Evolutionary conservation across 169 alveolate species (phyloP).

Genomic region (Theileria sp.): DNA sequence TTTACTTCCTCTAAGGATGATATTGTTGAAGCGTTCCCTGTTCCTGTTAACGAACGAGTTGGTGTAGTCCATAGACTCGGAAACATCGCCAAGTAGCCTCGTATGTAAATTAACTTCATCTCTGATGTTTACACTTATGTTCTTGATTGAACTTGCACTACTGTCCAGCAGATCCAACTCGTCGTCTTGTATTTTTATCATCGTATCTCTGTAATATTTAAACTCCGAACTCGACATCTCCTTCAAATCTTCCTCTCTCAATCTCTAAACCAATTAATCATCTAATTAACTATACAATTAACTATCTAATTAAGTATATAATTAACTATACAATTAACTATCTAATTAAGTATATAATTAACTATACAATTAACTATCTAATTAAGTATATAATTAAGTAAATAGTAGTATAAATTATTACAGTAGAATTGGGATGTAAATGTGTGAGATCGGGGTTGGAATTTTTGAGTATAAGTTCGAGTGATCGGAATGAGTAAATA

Average conservation of each 20-base stretch:
- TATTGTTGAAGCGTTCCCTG: constrained; percentile 59
- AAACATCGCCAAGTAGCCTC: constrained; percentile 69
- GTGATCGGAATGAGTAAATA: constrained; percentile 19
- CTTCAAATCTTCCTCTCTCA: constrained; percentile 10
- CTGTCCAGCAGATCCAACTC: constrained; percentile 69
- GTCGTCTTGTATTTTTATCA: constrained; percentile 74
- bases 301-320: not conserved
- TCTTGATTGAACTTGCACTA: constrained; percentile 71
- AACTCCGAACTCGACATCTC: constrained; percentile 27
- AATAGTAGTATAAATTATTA: too few species aligned
- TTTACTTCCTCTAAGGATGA: constrained; percentile 69
- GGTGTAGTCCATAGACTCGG: constrained; percentile 67
- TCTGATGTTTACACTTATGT: constrained; percentile 71
- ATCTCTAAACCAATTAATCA: not conserved
- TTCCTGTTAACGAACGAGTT: constrained; percentile 64
- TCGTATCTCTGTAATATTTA: constrained; percentile 54
- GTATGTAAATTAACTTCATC: constrained; percentile 70
- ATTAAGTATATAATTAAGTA: too few species aligned
- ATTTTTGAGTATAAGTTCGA: constrained; percentile 26
- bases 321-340: not conserved
- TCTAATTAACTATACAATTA: too few species aligned
- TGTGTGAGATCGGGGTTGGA: not conserved
- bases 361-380: too few species aligned
- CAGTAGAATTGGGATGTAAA: not conserved
- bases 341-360: too few species aligned